These are phyloP conservation scores for Crucibulum laeve DNA, from an alignment of 768 basidiomycete genomes.

Conservation along the genomic window DNA sequence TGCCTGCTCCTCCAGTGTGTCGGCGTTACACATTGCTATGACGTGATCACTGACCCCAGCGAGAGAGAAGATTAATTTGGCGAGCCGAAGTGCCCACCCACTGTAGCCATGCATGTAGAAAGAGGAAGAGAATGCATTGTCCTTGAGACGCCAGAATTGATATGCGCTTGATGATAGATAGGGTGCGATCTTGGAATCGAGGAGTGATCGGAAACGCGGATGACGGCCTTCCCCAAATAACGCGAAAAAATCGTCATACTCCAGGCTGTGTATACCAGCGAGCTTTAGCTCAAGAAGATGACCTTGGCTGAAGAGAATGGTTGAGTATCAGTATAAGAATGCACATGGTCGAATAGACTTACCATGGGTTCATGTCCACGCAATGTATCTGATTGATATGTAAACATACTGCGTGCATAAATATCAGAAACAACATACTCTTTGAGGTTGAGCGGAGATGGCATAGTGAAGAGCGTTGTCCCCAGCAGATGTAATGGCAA, in stretches of 20 bases:
- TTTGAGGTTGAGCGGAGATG: constrained; percentile 53
- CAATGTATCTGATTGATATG: constrained; percentile 46
- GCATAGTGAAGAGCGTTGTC: constrained; percentile 82
- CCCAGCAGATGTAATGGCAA: constrained; percentile 75
- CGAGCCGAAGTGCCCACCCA: constrained; percentile 63
- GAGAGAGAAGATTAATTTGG: constrained; percentile 52
- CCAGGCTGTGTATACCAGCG: constrained; percentile 52
- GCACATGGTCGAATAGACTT: constrained; percentile 9
- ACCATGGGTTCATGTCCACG: constrained; percentile 72
- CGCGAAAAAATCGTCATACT: constrained; percentile 58
- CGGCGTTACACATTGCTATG: constrained; percentile 46
- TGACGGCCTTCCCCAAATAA: constrained; percentile 68
- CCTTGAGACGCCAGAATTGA: constrained; percentile 72
- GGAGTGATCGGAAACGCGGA: constrained; percentile 50
- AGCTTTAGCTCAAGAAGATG: constrained; percentile 79
- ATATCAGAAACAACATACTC: constrained; percentile 24
- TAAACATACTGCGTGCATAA: background rate
- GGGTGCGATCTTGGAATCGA: constrained; percentile 60
- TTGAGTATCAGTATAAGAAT: background rate
- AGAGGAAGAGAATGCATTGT: constrained; percentile 40
- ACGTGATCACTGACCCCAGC: constrained; percentile 56
- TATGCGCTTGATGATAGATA: constrained; percentile 69
- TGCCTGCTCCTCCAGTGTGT: constrained; percentile 54
- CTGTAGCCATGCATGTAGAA: constrained; percentile 72
- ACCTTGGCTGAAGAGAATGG: constrained; percentile 44